Conservation (phyloP, 148 eudicot genomes). For the Cornus kousa region DNA sequence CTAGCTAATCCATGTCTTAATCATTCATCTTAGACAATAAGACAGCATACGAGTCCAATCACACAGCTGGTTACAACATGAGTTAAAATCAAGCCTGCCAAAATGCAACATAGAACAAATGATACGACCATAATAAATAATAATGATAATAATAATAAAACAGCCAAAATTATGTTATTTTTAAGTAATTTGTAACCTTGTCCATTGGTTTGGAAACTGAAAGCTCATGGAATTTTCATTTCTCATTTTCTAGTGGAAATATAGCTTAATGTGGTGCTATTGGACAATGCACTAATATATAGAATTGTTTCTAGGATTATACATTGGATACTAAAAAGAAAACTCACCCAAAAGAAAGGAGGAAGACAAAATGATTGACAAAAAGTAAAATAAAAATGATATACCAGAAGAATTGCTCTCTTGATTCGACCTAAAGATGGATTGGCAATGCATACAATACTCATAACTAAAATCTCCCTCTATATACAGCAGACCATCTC, state of each 20-base stretch:
- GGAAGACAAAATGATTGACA: slow-evolving; percentile 4
- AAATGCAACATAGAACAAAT: slow-evolving; percentile 3
- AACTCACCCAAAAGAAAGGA: neutral
- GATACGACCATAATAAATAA: neutral
- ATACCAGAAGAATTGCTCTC: neutral
- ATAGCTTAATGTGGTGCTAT: slow-evolving; percentile 7
- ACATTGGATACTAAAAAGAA: neutral
- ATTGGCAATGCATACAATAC: slow-evolving; percentile 9
- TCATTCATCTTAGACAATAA: slow-evolving; percentile 39
- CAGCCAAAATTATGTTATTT: neutral
- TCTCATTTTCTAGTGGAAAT: neutral
- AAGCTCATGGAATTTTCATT: neutral
- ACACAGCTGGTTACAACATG: slow-evolving; percentile 49
- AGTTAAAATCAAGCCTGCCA: slow-evolving; percentile 19
- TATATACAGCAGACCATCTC: slow-evolving; percentile 45
- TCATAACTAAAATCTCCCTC: slow-evolving; percentile 13
- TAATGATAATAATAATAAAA: neutral
- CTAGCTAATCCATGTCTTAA: slow-evolving; percentile 26
- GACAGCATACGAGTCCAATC: slow-evolving; percentile 27
- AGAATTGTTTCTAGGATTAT: neutral
- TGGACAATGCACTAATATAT: slow-evolving; percentile 6
- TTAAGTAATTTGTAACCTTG: neutral
- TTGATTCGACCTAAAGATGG: slow-evolving; percentile 18
- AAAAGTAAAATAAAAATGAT: neutral
- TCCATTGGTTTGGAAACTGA: neutral